These are phyloP conservation scores for Candida pseudoglaebosa DNA, from an alignment of 805 yeast species.

Conservation along the genomic window DNA sequence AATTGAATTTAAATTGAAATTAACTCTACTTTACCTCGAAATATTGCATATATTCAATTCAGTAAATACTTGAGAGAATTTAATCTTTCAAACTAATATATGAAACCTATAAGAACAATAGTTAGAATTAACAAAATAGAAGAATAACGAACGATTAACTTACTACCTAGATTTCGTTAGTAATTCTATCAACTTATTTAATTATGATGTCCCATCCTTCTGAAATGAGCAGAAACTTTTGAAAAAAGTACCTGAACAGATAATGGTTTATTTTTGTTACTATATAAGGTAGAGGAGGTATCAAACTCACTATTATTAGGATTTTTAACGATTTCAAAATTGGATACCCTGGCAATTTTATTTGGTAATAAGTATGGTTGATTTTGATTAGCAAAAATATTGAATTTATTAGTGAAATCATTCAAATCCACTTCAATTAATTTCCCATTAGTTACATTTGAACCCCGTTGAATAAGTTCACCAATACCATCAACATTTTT, in stretches of 20 bases:
- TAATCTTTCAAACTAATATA: background rate
- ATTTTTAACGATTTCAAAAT: background rate
- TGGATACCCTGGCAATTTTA: background rate
- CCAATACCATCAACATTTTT: slow-evolving; percentile 28
- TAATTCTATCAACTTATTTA: background rate
- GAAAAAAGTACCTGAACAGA: background rate
- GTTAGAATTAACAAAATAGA: background rate
- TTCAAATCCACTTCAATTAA: slow-evolving; percentile 42
- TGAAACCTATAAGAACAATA: background rate
- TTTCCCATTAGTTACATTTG: slow-evolving; percentile 43
- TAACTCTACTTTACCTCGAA: background rate
- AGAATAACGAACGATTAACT: background rate
- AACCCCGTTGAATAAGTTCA: slow-evolving; percentile 48
- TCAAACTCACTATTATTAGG: slow-evolving; percentile 3
- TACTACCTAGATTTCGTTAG: slow-evolving; percentile 4
- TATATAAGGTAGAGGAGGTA: background rate
- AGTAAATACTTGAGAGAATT: background rate
- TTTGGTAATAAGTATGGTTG: slow-evolving; percentile 18
- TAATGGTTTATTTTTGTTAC: background rate
- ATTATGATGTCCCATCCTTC: slow-evolving; percentile 1
- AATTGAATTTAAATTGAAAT: too few species aligned
- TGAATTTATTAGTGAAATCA: slow-evolving; percentile 41
- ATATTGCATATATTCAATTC: background rate
- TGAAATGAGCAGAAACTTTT: background rate
- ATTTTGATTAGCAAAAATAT: slow-evolving; percentile 45